phyloP scores from a whole-genome alignment of 495 filamentous ascomycete species.

The Filosporella fistucella region DNA sequence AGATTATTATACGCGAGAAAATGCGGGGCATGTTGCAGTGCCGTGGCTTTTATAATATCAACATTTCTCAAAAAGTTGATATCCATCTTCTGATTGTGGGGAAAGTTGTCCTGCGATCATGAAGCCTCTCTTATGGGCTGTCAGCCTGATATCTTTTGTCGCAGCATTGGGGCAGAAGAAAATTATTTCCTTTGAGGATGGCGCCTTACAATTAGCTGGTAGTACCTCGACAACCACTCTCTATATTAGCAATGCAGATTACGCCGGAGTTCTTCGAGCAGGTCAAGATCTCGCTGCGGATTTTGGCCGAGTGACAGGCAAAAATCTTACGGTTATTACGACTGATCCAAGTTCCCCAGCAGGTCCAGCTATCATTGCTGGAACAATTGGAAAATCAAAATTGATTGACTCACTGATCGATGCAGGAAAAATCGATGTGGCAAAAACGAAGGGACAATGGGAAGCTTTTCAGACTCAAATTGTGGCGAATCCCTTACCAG shows the following conservation, averaged over 20 bases:
- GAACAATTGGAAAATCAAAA: slow-evolving; percentile 59
- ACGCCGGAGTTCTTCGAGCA: slow-evolving; percentile 62
- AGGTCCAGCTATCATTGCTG: slow-evolving; percentile 53
- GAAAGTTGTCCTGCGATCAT: too few species aligned
- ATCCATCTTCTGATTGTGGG: too few species aligned
- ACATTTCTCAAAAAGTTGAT: too few species aligned
- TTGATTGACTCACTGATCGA: slow-evolving; percentile 52
- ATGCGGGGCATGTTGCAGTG: too few species aligned
- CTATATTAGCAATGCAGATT: slow-evolving; percentile 50
- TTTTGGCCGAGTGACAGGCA: slow-evolving; percentile 63
- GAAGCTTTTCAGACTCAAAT: slow-evolving; percentile 61
- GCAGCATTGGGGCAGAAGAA: background rate
- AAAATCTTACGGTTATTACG: slow-evolving; percentile 51
- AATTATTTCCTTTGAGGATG: background rate
- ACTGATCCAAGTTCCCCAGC: slow-evolving; percentile 23
- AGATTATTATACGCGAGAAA: too few species aligned
- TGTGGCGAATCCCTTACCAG: slow-evolving; percentile 53
- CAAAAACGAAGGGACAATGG: slow-evolving; percentile 56
- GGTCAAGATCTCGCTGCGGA: slow-evolving; percentile 61
- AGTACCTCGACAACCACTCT: slow-evolving; percentile 39
- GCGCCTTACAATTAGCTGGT: slow-evolving; percentile 37
- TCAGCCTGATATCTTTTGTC: too few species aligned
- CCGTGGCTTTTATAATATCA: too few species aligned
- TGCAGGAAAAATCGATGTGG: slow-evolving; percentile 50
- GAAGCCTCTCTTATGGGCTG: too few species aligned